Conservation (phyloP, 2,329 filamentous ascomycete genomes). For the Aspergillus aculeatus region DNA sequence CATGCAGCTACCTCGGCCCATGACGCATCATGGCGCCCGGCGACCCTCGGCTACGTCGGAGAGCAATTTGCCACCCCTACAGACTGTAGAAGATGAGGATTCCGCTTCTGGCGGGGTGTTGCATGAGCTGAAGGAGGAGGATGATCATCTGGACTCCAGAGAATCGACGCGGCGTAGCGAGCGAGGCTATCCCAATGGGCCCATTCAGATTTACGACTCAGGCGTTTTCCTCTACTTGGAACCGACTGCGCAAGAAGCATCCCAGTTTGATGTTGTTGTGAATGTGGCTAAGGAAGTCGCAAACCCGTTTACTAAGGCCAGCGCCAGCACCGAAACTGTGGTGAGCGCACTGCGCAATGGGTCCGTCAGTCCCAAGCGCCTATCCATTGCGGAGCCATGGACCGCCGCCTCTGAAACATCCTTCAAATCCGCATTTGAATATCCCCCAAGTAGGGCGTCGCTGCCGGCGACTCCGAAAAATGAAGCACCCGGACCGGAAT, state of each 20-base stretch:
- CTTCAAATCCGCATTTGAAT: conserved; percentile 52
- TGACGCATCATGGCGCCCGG: conserved; percentile 32
- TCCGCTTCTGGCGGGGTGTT: conserved; percentile 32
- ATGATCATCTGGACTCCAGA: conserved; percentile 46
- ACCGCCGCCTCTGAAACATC: conserved; percentile 47
- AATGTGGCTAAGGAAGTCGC: conserved; percentile 66
- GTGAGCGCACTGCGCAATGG: conserved; percentile 52
- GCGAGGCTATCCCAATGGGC: conserved; percentile 63
- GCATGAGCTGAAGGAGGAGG: conserved; percentile 53
- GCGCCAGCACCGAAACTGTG: conserved; percentile 37
- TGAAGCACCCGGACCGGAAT: conserved; percentile 53
- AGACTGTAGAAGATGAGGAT: conserved; percentile 28
- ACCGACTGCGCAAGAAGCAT: conserved; percentile 59
- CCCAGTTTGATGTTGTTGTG: conserved; percentile 61
- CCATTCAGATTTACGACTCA: conserved; percentile 63
- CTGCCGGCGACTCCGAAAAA: conserved; percentile 33
- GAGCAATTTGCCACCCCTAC: conserved; percentile 29
- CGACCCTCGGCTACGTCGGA: conserved; percentile 30
- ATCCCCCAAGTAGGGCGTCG: conserved; percentile 30
- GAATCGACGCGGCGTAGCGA: conserved; percentile 63
- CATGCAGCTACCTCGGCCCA: conserved; percentile 50
- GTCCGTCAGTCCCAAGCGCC: conserved; percentile 30
- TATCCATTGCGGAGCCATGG: conserved; percentile 41
- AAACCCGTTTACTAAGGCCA: conserved; percentile 53
- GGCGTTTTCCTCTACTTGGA: conserved; percentile 63